Evolutionary conservation across 2,329 filamentous ascomycete species (phyloP).

Genomic region (Geoglossum cookeanum): DNA sequence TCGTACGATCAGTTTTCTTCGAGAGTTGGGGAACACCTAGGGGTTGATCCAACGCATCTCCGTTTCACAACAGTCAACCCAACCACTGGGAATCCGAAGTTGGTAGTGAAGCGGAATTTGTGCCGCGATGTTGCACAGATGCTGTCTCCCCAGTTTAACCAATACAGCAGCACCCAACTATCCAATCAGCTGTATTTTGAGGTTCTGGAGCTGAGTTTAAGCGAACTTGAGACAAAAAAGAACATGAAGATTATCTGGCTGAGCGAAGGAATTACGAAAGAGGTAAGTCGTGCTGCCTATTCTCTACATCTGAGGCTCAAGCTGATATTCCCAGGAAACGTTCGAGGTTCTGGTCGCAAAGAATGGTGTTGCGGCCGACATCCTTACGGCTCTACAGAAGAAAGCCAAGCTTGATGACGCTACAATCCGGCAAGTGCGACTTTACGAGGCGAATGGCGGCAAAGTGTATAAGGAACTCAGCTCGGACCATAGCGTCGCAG

Average conservation of each 20-base stretch:
- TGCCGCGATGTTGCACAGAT: slow-evolving; percentile 61
- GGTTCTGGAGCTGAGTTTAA: slow-evolving; percentile 80
- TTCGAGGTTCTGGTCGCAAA: slow-evolving; percentile 76
- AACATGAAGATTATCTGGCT: slow-evolving; percentile 66
- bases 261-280: slow-evolving; percentile 78
- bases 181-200: slow-evolving; percentile 78
- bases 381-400: slow-evolving; percentile 57
- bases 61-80: slow-evolving; percentile 78
- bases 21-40: slow-evolving; percentile 61
- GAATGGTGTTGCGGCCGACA: slow-evolving; percentile 59
- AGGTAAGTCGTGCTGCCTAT: slow-evolving; percentile 32
- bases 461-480: slow-evolving; percentile 68
- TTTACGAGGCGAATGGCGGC: slow-evolving; percentile 67
- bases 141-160: slow-evolving; percentile 53
- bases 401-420: slow-evolving; percentile 68
- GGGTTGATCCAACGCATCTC: slow-evolving; percentile 66
- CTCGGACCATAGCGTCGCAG: slow-evolving; percentile 52
- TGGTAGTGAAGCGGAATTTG: slow-evolving; percentile 52
- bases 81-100: slow-evolving; percentile 57
- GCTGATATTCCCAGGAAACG: slow-evolving; percentile 37
- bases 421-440: slow-evolving; percentile 48
- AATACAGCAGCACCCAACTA: slow-evolving; percentile 45
- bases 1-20: slow-evolving; percentile 73
- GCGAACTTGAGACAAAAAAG: slow-evolving; percentile 87
- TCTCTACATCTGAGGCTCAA: neutral